Evolutionary conservation across 805 yeast species (phyloP), one percentile per base, ranked within the genome.

Genomic region (Teunomyces funiuensis): DNA sequence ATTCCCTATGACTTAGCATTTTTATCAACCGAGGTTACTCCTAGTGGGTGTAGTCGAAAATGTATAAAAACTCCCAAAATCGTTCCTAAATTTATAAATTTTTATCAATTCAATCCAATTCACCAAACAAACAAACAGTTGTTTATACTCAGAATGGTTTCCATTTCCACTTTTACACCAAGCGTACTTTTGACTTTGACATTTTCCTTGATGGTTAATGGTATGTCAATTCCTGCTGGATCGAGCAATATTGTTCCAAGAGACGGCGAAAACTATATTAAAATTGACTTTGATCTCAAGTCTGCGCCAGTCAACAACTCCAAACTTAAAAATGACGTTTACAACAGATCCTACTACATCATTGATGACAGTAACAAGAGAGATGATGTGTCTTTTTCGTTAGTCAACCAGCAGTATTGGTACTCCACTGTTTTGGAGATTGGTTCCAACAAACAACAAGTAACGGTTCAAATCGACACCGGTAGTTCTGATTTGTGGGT

Each of bases 391-490:
- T 13, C 25, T 30, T 9, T 18, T 4, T 13, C 25, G 36, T 40
- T 46, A 38, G 20, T 31, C 6, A 42, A 43, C 40, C 29, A 22
- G 26, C 13, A 25, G 10, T 4, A 4, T 23, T 37, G 42, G 28
- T 46, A 46, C 33, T 36, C 45, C 15, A 39, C 40, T 9, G 19
- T 14, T n/a, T 34, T 46, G 23, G n/a, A 25, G 6, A n/a, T 47
- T 18, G 53, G 52, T 15, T 41, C 46, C 17, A 19, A 45, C 30
- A 36, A 40, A 28, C 44, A 41, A 15, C 20, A 28, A n/a, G 28
- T 45, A n/a, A 33, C 33, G 6, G 49, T 48, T 13, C 44, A 44
- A 33, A 30, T 50, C 13, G 54, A 50, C 28, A 47, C 47, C 7
- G 51, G 51, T 6, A 39, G 43, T 23, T 40, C 46, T 16, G 45